phyloP scores from a whole-genome alignment of 176 grass and related monocot genomes.

The Eragrostis nindensis region DNA sequence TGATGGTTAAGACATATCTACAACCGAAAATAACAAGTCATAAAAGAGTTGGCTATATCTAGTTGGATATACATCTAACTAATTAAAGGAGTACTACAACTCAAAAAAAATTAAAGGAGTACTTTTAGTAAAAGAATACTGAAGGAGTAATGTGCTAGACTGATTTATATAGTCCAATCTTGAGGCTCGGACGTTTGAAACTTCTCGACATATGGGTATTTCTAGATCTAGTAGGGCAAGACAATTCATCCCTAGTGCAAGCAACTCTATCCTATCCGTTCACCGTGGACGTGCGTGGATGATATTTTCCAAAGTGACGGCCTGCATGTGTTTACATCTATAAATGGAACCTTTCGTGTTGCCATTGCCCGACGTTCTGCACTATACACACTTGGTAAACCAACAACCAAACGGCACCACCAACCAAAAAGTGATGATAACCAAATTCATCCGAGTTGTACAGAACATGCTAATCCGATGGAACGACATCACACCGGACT shows the following conservation, averaged over 20 bases:
- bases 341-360: neutral
- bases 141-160: too few relatives aligned
- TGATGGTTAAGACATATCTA: neutral
- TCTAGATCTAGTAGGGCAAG: neutral
- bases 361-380: neutral
- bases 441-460: neutral
- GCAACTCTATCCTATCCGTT: neutral
- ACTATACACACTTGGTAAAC: constrained; percentile 5
- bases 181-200: neutral
- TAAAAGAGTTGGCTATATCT: too few relatives aligned
- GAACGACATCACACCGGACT: neutral
- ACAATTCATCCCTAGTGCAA: neutral
- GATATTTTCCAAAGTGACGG: neutral
- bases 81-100: too few relatives aligned
- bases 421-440: neutral
- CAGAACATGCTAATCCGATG: neutral
- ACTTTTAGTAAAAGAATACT: too few relatives aligned
- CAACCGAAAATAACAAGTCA: too few relatives aligned
- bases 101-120: too few relatives aligned
- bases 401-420: neutral
- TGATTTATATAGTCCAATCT: neutral
- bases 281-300: neutral
- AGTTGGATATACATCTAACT: too few relatives aligned
- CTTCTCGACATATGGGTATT: neutral
- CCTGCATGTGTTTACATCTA: neutral